Conservation (phyloP, 192 early-diverging fungal species). For the Gamsiella multidivaricata region DNA sequence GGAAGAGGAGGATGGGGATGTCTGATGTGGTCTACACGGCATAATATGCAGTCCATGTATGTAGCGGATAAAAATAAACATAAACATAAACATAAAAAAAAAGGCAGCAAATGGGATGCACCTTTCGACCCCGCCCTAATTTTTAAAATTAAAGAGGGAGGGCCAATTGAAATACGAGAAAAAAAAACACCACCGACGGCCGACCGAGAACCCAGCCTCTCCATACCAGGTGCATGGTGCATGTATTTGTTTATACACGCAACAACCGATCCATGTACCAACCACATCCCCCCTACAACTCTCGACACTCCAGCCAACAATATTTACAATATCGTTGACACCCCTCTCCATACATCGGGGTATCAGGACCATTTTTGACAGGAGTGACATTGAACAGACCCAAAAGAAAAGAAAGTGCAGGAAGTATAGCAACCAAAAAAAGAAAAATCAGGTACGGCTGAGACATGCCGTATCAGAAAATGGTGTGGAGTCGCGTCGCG, state of each 20-base stretch:
- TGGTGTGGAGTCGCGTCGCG: not conserved
- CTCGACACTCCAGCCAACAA: too few relatives aligned
- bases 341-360: too few relatives aligned
- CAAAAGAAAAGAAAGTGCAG: not conserved
- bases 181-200: not conserved
- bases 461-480: conserved; percentile 10
- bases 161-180: conserved; percentile 8
- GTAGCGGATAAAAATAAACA: conserved; percentile 21
- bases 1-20: not conserved
- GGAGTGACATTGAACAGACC: not conserved
- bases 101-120: not conserved
- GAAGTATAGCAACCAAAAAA: too few relatives aligned
- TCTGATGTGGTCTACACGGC: not conserved
- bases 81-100: not conserved
- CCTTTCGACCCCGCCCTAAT: not conserved
- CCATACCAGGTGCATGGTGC: too few relatives aligned
- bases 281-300: too few relatives aligned
- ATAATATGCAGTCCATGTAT: not conserved
- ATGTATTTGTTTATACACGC: too few relatives aligned
- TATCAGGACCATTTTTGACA: too few relatives aligned
- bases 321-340: too few relatives aligned
- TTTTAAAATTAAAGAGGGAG: conserved; percentile 11
- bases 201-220: not conserved
- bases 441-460: not conserved
- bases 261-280: too few relatives aligned